Conservation (phyloP, 768 basidiomycete species). For the Suillus fuscotomentosus region DNA sequence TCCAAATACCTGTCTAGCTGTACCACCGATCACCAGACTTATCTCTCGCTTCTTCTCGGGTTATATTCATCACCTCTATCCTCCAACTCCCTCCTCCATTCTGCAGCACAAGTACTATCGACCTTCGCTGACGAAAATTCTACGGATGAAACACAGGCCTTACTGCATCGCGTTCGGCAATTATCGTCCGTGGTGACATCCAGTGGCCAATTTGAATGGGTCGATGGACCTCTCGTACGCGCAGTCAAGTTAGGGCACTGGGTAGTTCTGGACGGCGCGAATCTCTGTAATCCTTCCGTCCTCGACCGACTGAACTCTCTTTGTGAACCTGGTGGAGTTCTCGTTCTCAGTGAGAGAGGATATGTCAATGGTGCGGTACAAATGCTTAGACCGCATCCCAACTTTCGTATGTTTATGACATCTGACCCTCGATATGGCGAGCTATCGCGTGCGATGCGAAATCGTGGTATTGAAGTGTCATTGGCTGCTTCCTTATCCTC, state of each 20-base stretch:
- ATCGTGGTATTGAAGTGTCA: conserved; percentile 87
- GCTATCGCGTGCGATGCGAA: conserved; percentile 96
- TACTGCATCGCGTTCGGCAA: conserved; percentile 21
- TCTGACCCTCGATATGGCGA: conserved; percentile 92
- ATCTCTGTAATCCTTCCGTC: conserved; percentile 92
- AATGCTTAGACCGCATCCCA: conserved; percentile 75
- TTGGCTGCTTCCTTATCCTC: conserved; percentile 36
- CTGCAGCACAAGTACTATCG: conserved; percentile 27
- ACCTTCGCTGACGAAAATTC: conserved; percentile 17
- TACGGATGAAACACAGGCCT: conserved; percentile 8
- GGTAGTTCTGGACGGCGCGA: conserved; percentile 90
- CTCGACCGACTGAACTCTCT: conserved; percentile 96
- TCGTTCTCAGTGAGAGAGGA: conserved; percentile 90
- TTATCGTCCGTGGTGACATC: conserved; percentile 22
- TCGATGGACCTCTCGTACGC: conserved; percentile 86
- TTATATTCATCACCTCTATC: conserved; percentile 18
- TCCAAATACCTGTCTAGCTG: conserved; percentile 34
- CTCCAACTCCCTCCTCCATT: conserved; percentile 20
- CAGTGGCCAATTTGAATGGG: conserved; percentile 81
- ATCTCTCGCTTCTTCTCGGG: conserved; percentile 12
- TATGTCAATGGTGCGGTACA: conserved; percentile 75
- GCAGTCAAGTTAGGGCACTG: conserved; percentile 89
- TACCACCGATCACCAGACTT: conserved; percentile 16
- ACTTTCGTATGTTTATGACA: conserved; percentile 93
- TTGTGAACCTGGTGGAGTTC: conserved; percentile 79